These are phyloP conservation scores for Phytophthora uliginosa DNA, from an alignment of 352 stramenopile genomes.

Conservation along the genomic window DNA sequence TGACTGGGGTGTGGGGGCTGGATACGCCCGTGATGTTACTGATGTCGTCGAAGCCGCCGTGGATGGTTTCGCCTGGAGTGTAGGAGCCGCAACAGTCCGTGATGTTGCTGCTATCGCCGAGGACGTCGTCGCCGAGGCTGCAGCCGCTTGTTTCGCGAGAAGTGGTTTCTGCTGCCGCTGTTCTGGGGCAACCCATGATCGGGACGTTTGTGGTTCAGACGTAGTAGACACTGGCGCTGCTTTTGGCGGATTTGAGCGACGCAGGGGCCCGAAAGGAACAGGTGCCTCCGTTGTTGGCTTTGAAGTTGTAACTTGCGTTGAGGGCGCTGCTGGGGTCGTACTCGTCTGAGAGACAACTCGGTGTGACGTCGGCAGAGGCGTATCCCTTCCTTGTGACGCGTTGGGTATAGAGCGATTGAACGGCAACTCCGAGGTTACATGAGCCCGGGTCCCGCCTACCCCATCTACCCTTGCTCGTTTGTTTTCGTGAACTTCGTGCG, in stretches of 20 bases:
- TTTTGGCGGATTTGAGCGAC: slow-evolving; percentile 1
- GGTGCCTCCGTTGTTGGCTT: background rate
- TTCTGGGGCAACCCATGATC: background rate
- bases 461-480: slow-evolving; percentile 27
- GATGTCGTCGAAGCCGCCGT: background rate
- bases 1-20: background rate
- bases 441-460: background rate
- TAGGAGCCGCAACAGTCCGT: background rate
- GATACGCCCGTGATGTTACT: background rate
- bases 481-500: slow-evolving; percentile 5
- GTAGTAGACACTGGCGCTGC: background rate
- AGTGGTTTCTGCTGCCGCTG: slow-evolving; percentile 5
- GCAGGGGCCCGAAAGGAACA: background rate
- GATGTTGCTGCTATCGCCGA: background rate
- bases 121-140: background rate
- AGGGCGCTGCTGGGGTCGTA: background rate
- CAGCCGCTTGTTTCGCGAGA: background rate
- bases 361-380: background rate
- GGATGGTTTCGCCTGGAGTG: background rate
- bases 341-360: background rate
- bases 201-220: background rate
- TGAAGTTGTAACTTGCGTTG: slow-evolving; percentile 8
- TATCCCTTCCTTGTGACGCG: slow-evolving; percentile 3
- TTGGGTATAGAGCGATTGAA: background rate
- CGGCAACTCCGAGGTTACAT: background rate